phyloP scores from a whole-genome alignment of 75 land plant species.

The Selaginella tamariscina region DNA sequence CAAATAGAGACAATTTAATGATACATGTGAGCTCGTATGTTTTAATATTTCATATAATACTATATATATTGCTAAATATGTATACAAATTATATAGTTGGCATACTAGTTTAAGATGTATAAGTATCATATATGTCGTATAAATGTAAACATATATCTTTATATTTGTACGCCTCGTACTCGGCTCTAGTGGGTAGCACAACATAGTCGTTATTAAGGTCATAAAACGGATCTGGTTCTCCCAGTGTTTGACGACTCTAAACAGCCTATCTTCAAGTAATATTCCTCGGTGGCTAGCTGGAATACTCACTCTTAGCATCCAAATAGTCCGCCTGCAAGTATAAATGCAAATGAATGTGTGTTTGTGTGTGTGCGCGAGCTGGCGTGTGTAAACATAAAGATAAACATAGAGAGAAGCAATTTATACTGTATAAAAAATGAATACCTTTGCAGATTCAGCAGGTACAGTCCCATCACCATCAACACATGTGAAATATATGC shows the following conservation, averaged over 20 bases:
- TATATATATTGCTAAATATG: background rate
- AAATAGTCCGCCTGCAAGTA: constrained; percentile 77
- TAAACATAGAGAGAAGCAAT: too few relatives aligned
- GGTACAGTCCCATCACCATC: constrained; percentile 99
- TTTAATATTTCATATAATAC: too few relatives aligned
- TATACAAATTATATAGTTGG: background rate
- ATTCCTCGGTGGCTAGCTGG: constrained; percentile 90
- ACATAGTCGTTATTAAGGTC: constrained; percentile 88
- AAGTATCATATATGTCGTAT: too few relatives aligned
- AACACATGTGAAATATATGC: constrained; percentile 56
- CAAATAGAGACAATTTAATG: background rate
- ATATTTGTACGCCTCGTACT: constrained; percentile 38
- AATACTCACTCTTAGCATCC: constrained; percentile 82
- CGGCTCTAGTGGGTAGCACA: constrained; percentile 66
- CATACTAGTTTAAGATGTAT: background rate
- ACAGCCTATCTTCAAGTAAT: constrained; percentile 54
- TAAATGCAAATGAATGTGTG: too few relatives aligned
- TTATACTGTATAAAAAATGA: too few relatives aligned
- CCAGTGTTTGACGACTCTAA: constrained; percentile 74
- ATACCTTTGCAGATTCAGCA: constrained; percentile 74
- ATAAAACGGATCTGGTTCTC: constrained; percentile 85
- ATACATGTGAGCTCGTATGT: background rate
- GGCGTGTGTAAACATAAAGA: too few relatives aligned
- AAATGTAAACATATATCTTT: too few relatives aligned
- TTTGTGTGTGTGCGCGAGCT: background rate